phyloP scores from a whole-genome alignment of 345 rosid species.

The Euclidium syriacum region DNA sequence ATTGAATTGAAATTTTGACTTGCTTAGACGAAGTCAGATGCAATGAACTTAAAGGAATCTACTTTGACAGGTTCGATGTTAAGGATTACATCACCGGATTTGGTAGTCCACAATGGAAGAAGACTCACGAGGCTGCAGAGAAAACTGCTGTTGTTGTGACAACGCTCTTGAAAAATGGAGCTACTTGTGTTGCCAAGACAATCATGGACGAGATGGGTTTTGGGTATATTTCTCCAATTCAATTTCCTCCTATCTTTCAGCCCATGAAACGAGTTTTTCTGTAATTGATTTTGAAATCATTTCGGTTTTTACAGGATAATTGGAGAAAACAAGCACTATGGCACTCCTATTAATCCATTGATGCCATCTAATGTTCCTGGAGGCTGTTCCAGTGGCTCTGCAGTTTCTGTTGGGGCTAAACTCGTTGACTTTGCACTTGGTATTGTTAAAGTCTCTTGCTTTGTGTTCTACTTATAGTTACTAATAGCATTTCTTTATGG shows the following conservation, averaged over 20 bases:
- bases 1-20: background rate
- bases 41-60: background rate
- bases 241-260: background rate
- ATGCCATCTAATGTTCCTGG: slow-evolving; percentile 70
- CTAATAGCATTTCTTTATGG: slow-evolving; percentile 2
- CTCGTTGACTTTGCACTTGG: slow-evolving; percentile 90
- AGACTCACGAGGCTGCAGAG: slow-evolving; percentile 66
- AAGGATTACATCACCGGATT: slow-evolving; percentile 72
- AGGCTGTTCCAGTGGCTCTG: slow-evolving; percentile 96
- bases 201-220: slow-evolving; percentile 75
- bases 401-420: slow-evolving; percentile 82
- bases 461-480: background rate
- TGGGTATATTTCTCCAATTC: slow-evolving; percentile 48
- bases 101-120: slow-evolving; percentile 81
- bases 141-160: slow-evolving; percentile 69
- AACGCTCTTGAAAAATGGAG: slow-evolving; percentile 69
- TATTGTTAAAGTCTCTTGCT: slow-evolving; percentile 16
- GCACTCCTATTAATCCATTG: slow-evolving; percentile 70
- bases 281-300: background rate
- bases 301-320: slow-evolving; percentile 39
- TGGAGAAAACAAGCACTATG: slow-evolving; percentile 85
- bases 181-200: slow-evolving; percentile 89
- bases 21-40: background rate
- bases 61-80: slow-evolving; percentile 63
- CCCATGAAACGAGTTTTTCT: background rate